Percentiles rank a stretch among this genome's conserved stretches.
Conservation (phyloP, 2,329 filamentous ascomycete species). For the Trichoderma sp. region DNA sequence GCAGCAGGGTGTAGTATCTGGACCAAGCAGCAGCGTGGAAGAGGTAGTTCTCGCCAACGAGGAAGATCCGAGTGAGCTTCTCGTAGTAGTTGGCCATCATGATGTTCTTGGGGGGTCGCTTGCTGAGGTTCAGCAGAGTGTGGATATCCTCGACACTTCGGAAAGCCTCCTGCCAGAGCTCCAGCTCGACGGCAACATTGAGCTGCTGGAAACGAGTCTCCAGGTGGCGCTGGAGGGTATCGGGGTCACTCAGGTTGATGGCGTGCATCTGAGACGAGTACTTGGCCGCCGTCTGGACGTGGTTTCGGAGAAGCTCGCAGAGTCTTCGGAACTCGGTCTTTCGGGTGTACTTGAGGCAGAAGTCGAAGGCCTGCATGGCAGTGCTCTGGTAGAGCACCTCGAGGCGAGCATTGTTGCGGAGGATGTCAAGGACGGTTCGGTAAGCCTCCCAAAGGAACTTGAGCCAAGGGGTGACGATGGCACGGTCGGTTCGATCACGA, state of each 20-base stretch:
- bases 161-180: slow-evolving; percentile 99
- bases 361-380: slow-evolving; percentile 96
- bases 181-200: slow-evolving; percentile 95
- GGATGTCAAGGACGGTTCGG: slow-evolving; percentile 95
- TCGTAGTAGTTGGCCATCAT: slow-evolving; percentile 99
- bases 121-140: slow-evolving; percentile 94
- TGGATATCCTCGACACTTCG: slow-evolving; percentile 98
- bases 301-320: slow-evolving; percentile 96
- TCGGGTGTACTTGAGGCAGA: slow-evolving; percentile 95
- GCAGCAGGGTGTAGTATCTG: slow-evolving; percentile 94
- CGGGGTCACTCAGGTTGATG: slow-evolving; percentile 96
- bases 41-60: slow-evolving; percentile 98
- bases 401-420: slow-evolving; percentile 97
- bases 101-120: slow-evolving; percentile 95
- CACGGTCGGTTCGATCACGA: slow-evolving; percentile 93
- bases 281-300: slow-evolving; percentile 98
- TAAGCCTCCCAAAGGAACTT: slow-evolving; percentile 99
- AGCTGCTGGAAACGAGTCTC: slow-evolving; percentile 98
- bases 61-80: slow-evolving; percentile 97
- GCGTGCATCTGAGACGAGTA: slow-evolving; percentile 99
- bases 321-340: slow-evolving; percentile 99
- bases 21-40: slow-evolving; percentile 99
- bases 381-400: slow-evolving; percentile 99
- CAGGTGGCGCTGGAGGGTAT: slow-evolving; percentile 94
- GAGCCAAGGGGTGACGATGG: slow-evolving; percentile 97